These are phyloP conservation scores for Volvariella surrecta DNA, from an alignment of 1,284 basidiomycete genomes.

Conservation along the genomic window DNA sequence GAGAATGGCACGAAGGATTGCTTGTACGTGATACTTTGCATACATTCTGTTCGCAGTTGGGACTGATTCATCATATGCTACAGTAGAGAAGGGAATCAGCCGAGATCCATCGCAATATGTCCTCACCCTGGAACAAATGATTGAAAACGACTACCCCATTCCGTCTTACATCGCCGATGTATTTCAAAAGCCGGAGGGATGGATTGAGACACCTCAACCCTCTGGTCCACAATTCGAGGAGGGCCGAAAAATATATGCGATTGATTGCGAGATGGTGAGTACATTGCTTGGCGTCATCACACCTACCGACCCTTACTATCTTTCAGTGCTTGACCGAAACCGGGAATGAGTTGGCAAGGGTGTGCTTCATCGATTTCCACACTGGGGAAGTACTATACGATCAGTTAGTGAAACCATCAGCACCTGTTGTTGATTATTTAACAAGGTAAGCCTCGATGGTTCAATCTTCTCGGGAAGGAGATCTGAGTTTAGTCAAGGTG, in stretches of 20 bases:
- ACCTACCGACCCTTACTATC: neutral
- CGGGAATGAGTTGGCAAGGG: conserved; percentile 79
- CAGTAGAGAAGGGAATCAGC: conserved; percentile 52
- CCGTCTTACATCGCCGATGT: conserved; percentile 72
- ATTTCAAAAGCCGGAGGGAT: conserved; percentile 53
- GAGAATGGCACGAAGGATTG: conserved; percentile 42
- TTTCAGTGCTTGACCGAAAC: conserved; percentile 75
- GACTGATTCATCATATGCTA: conserved; percentile 10
- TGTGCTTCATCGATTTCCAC: conserved; percentile 74
- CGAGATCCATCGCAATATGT: conserved; percentile 65
- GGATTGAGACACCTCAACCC: conserved; percentile 70
- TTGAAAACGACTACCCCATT: conserved; percentile 83
- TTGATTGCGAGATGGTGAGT: conserved; percentile 93
- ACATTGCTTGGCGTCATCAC: neutral
- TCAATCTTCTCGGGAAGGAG: no score
- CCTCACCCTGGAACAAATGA: conserved; percentile 76
- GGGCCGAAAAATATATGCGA: conserved; percentile 46
- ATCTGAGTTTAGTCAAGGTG: conserved; percentile 38
- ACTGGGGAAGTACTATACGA: conserved; percentile 74
- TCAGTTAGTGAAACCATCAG: conserved; percentile 77
- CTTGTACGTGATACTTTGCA: conserved; percentile 33
- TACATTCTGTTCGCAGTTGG: neutral
- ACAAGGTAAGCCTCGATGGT: conserved; percentile 49
- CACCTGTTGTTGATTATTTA: conserved; percentile 80
- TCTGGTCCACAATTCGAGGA: conserved; percentile 16